Percentiles rank a stretch among this genome's conserved stretches.
Evolutionary conservation across 2,329 filamentous ascomycete species (phyloP).

Genomic region (Sclerotinia subarctica): DNA sequence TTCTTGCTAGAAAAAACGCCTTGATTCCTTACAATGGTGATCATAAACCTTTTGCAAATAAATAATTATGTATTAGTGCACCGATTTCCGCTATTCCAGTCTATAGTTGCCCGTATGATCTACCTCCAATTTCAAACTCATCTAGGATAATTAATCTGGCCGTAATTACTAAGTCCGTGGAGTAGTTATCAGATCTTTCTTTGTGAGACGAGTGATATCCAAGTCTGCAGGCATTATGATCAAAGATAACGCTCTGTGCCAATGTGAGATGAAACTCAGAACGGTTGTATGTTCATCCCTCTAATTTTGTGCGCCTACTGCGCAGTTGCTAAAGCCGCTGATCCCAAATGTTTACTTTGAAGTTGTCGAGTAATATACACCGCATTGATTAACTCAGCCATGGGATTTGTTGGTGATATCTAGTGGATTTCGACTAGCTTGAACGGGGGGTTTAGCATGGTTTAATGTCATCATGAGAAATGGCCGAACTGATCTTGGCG

Average conservation of each 20-base stretch:
- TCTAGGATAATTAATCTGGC: background rate
- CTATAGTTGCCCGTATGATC: background rate
- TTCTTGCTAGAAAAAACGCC: background rate
- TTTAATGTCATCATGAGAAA: background rate
- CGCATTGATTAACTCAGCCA: conserved; percentile 3
- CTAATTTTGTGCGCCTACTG: background rate
- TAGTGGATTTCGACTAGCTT: background rate
- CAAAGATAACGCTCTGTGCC: background rate
- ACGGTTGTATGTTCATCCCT: background rate
- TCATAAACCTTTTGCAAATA: background rate
- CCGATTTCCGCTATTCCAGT: background rate
- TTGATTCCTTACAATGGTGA: background rate
- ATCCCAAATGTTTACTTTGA: background rate
- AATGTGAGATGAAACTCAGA: background rate
- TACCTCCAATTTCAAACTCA: background rate
- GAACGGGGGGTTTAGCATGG: background rate
- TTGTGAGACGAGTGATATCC: background rate
- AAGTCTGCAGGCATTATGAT: background rate
- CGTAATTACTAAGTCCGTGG: background rate
- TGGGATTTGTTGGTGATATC: background rate
- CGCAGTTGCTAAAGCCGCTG: background rate
- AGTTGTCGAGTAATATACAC: background rate
- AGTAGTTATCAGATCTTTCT: background rate
- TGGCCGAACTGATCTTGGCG: background rate
- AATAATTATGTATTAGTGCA: background rate